phyloP scores from a whole-genome alignment of 371 early-diverging fungal genomes.

The Mortierella sp. region DNA sequence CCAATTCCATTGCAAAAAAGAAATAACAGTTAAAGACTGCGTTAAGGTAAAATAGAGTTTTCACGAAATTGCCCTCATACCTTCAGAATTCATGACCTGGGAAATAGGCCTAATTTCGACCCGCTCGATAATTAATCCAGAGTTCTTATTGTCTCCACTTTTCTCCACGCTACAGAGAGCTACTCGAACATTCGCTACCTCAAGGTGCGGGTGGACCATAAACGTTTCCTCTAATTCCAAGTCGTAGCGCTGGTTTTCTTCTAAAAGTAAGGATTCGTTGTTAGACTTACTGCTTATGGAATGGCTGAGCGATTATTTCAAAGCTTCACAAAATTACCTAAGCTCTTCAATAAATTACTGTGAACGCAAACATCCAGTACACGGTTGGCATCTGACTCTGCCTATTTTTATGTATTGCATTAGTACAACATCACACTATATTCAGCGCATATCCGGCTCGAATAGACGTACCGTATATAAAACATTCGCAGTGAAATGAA shows the following conservation, averaged over 20 bases:
- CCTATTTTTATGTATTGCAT: constrained; percentile 6
- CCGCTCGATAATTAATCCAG: constrained; percentile 36
- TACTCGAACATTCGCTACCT: constrained; percentile 16
- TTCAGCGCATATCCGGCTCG: not conserved
- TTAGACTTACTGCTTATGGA: too few species aligned
- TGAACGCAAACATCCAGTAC: constrained; percentile 32
- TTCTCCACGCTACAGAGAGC: constrained; percentile 37
- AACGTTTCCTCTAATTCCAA: constrained; percentile 36
- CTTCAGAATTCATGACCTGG: not conserved
- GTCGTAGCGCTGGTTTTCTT: constrained; percentile 23
- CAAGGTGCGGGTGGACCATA: constrained; percentile 32
- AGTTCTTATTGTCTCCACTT: constrained; percentile 10
- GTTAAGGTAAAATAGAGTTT: not conserved
- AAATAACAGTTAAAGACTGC: too few species aligned
- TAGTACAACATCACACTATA: not conserved
- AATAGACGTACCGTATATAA: constrained; percentile 27
- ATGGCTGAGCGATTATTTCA: not conserved
- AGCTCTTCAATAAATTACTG: not conserved
- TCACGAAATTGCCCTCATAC: too few species aligned
- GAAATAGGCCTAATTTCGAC: constrained; percentile 34
- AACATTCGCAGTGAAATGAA: constrained; percentile 32
- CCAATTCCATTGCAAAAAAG: too few species aligned
- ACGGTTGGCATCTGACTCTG: constrained; percentile 34
- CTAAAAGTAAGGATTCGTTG: not conserved
- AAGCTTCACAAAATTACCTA: constrained; percentile 13